Base-by-base conservation (phyloP, 1,284 basidiomycete genomes). In the Sutorius eximius region DNA sequence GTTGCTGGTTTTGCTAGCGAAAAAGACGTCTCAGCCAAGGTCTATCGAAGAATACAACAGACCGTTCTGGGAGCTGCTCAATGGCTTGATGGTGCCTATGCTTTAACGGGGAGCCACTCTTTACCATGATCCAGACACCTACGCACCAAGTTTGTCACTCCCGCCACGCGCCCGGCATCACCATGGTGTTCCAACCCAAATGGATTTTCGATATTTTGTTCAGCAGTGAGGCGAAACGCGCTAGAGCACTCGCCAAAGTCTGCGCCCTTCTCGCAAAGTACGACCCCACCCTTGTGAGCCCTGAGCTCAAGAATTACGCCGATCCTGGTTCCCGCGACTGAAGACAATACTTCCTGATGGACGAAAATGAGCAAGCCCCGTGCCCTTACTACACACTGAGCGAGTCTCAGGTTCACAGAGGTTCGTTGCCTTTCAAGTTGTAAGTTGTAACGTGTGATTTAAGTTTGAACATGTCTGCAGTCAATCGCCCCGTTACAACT, bases 161-260 rank as follows among this genome's bases (percentile, higher is more conserved):
- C 3, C 60, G 61, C 33, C 52, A 59, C 20, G 52, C 61, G n/a
- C 53, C 59, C 13, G 52, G 58, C 8, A 45, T 65, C 45, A 65
- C 61, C 33, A 54, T 65, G 5, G 61, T 65, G 16, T 62, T 63
- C 52, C 61, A 65, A 29, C 61, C 61, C 10, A 65, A 63, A 38
- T 64, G 61, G 61, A 63, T 62, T 40, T 63, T 63, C 22, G 60
- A 63, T 44, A 57, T 64, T n/a, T 44, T 62, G 24, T 63, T 65
- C 34, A 65, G 55, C 46, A 55, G 27, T 10, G 55, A 64, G 6
- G 63, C 61, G 9, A 65, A 63, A 49, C 53, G 57, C 8, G 44
- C 54, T 16, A 60, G 62, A 20, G 63, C 62, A 9, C 52, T 62
- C 13, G 22, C 41, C 6, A 65, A 65, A 45, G 63, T 65, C 37